A percentile compares a stretch with the other conserved stretches of the same genome.
These are phyloP conservation scores for Candida sanyaensis DNA, from an alignment of 1,139 yeast genomes.

Conservation along the genomic window DNA sequence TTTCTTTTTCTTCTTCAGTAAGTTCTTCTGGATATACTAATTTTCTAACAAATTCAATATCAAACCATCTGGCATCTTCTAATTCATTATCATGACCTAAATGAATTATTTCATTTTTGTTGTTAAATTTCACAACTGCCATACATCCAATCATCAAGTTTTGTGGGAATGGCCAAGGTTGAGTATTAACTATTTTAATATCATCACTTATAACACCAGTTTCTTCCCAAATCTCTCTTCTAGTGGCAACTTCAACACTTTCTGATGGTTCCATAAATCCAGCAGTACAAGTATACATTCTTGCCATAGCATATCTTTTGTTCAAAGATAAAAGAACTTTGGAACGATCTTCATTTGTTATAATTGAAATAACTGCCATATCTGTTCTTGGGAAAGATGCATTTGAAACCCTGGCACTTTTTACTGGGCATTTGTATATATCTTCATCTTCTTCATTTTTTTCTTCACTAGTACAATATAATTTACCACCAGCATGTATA, in stretches of 20 bases:
- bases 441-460: conserved; percentile 16
- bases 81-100: conserved; percentile 85
- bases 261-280: conserved; percentile 97
- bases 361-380: conserved; percentile 80
- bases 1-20: conserved; percentile 18
- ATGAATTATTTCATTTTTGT: conserved; percentile 59
- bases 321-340: conserved; percentile 74
- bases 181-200: conserved; percentile 66
- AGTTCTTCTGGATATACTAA: conserved; percentile 40
- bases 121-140: conserved; percentile 69
- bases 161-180: conserved; percentile 97
- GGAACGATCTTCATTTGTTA: conserved; percentile 60
- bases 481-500: conserved; percentile 81
- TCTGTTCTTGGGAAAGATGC: conserved; percentile 91
- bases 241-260: conserved; percentile 83
- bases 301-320: conserved; percentile 49
- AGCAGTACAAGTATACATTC: conserved; percentile 82
- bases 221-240: conserved; percentile 94
- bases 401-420: conserved; percentile 54
- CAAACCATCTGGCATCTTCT: conserved; percentile 84
- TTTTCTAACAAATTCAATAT: conserved; percentile 50
- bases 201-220: conserved; percentile 74
- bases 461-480: conserved; percentile 52
- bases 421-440: conserved; percentile 52
- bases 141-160: conserved; percentile 92